Base-by-base conservation (phyloP, 2,329 filamentous ascomycete species). In the Fusarium oxysporum region DNA sequence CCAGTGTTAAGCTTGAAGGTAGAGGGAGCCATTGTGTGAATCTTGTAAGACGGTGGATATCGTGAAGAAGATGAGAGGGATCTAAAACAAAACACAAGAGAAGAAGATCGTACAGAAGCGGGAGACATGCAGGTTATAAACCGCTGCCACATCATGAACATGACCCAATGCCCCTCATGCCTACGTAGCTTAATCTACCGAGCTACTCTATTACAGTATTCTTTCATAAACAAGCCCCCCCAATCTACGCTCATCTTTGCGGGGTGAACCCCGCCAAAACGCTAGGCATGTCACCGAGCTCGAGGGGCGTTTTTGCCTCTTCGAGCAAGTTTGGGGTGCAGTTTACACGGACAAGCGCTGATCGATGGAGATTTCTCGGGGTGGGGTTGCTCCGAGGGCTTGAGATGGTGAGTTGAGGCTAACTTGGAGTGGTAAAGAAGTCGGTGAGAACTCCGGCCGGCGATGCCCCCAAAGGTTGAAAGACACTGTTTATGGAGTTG, bases 1-100 rank as follows among this genome's bases (percentile, higher is more conserved):
- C 90, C 90, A 41, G 86, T 91, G 84, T 92, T 92, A 74, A 92
- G 87, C 78, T 87, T 90, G 82, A 90, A 91, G 28, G 83, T 85
- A 71, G 86, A 84, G 73, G 85, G 84, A 65, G 87, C 83, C 88
- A 91, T 91, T 70, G 61, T 78, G 62, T 69, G 59, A 44, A 66
- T 62, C 32, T 44, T 60, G 63, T 30, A 33, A 40, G 44, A 68
- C 50, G 56, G 50, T 40, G 32, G 54, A 45, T 45, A 33, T 54
- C 53, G 62, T 35, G n/a, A 71, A 21, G 51, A 57, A 53, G 60
- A 28, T 45, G 30, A 37, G 44, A 51, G 41, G 48, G 58, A 54
- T 56, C 62, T 62, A 61, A 58, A 61, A 38, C 57, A 51, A 51
- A 71, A 30, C 58, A 73, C 38, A 48, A 54, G 41, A 58, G 55